These are phyloP conservation scores for Pyrenophora seminiperda DNA, from an alignment of 2,329 filamentous ascomycete genomes.

Conservation along the genomic window DNA sequence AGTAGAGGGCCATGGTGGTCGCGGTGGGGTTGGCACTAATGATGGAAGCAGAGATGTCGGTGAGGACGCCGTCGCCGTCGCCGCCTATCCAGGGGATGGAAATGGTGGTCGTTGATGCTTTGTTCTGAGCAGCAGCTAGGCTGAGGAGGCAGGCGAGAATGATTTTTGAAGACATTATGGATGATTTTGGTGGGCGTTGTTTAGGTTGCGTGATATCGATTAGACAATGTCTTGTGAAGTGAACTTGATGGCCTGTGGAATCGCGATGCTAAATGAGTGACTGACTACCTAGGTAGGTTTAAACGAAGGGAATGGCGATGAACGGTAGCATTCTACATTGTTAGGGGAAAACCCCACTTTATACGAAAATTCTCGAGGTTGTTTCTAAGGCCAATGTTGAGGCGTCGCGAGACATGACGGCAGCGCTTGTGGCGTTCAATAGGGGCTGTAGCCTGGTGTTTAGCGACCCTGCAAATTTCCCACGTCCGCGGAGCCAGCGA, in stretches of 20 bases:
- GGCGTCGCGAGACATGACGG: background rate
- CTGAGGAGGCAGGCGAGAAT: constrained; percentile 10
- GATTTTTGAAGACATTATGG: constrained; percentile 12
- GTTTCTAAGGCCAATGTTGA: too few species aligned
- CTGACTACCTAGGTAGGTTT: too few species aligned
- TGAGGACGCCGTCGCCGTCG: background rate
- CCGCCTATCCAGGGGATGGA: constrained; percentile 17
- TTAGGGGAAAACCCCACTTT: background rate
- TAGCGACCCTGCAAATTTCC: constrained; percentile 5
- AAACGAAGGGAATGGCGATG: too few species aligned
- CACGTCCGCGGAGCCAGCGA: background rate
- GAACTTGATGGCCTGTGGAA: background rate
- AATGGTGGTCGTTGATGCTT: constrained; percentile 16
- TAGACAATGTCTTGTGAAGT: too few species aligned
- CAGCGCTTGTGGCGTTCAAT: constrained; percentile 2
- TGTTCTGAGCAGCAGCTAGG: constrained; percentile 17
- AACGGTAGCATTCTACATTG: too few species aligned
- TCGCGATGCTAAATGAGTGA: too few species aligned
- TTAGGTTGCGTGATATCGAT: too few species aligned
- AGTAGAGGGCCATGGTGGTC: constrained; percentile 21
- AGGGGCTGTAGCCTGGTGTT: constrained; percentile 6
- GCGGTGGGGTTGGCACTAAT: constrained; percentile 18
- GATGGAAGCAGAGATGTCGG: constrained; percentile 18
- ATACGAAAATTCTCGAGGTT: background rate
- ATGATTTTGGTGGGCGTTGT: background rate